phyloP scores from a whole-genome alignment of 1,139 yeast genomes.

The Saccharomyces hybrid region DNA sequence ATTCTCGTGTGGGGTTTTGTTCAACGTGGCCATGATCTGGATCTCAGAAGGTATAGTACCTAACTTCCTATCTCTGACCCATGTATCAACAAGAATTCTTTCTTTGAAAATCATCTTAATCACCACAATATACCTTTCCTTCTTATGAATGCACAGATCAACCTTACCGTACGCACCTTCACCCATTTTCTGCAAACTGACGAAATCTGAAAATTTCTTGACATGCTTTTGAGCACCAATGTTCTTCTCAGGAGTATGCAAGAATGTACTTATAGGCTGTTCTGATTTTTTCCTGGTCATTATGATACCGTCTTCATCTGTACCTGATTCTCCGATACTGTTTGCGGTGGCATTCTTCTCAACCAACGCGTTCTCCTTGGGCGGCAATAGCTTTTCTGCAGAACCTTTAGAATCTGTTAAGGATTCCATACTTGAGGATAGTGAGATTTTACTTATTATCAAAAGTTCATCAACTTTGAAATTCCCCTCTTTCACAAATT shows the following conservation, averaged over 20 bases:
- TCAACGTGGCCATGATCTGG: constrained; percentile 77
- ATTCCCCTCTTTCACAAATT: constrained; percentile 26
- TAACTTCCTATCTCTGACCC: constrained; percentile 85
- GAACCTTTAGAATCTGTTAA: constrained; percentile 2
- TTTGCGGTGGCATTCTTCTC: neutral
- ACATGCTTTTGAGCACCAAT: constrained; percentile 57
- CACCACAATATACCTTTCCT: constrained; percentile 53
- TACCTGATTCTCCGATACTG: neutral
- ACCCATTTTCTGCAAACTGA: constrained; percentile 70
- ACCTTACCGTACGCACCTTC: constrained; percentile 97
- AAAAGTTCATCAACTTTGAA: constrained; percentile 26
- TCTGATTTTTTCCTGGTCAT: neutral
- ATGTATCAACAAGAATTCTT: constrained; percentile 86
- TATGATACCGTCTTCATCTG: neutral
- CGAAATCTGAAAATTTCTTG: constrained; percentile 65
- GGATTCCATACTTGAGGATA: constrained; percentile 15
- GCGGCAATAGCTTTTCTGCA: neutral
- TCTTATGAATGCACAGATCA: constrained; percentile 62
- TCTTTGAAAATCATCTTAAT: constrained; percentile 88
- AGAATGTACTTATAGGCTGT: constrained; percentile 5
- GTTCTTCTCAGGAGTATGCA: constrained; percentile 13
- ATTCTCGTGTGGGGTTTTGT: constrained; percentile 74
- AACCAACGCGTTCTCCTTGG: neutral
- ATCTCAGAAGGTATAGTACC: constrained; percentile 95
- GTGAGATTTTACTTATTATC: constrained; percentile 21